Evolutionary conservation across 2,329 filamentous ascomycete species (phyloP), one percentile per base, ranked within the genome.

Genomic region (Alternaria consortialis): DNA sequence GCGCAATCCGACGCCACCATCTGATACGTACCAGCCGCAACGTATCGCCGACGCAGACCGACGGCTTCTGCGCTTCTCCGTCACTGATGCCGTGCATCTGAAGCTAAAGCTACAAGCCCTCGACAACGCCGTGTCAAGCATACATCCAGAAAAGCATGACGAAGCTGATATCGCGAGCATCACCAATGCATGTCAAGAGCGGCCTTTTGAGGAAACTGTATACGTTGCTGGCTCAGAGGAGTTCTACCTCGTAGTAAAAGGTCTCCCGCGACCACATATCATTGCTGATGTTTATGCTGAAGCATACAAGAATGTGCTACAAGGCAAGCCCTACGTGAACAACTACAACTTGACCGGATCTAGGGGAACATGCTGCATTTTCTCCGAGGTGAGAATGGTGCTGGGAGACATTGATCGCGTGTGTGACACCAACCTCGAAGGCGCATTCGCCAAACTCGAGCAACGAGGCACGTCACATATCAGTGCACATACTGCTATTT

Each of bases 51-150:
- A 47, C 7, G 15, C 54, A 7, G 55, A 62, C 48, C 56, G 44
- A 23, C 29, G 27, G 5, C 13, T 32, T 12, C 15, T 27, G 34
- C 32, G 40, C 34, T 71, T 72, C 56, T 67, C 60, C 5, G 60
- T 72, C n/a, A 58, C 63, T 13, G 62, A 66, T 23, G 69, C 69
- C 27, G 67, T 58, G 8, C 52, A 65, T 34, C 60, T 73, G 12
- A 68, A 67, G 54, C 50, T 65, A 34, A 61, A 55, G 43, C 60
- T 74, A 8, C 69, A 70, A 39, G 68, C 68, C 12, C 63, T 74
- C 47, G 64, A 65, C 40, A 52, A 58, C 9, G 60, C 44, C 47
- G 29, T 64, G 51, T 63, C 58, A 12, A 27, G 23, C 44, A 47
- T 52, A 15, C 40, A 37, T 23, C 54, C 53, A 12, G 44, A 40